These are phyloP conservation scores for Amyloporia xantha DNA, from an alignment of 768 basidiomycete species.

Conservation along the genomic window DNA sequence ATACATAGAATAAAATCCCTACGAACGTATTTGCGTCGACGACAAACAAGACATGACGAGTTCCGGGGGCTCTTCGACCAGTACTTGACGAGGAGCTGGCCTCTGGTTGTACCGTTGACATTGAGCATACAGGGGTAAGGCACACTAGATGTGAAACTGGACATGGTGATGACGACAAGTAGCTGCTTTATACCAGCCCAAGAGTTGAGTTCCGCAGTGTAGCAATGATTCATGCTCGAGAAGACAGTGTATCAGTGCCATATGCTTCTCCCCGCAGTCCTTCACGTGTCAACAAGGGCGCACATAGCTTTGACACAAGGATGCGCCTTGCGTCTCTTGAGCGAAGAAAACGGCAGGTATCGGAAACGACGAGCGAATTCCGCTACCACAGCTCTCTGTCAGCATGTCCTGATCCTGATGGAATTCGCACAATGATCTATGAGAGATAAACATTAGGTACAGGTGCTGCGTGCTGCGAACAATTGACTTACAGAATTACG, in stretches of 20 bases:
- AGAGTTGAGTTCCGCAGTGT: conserved; percentile 1
- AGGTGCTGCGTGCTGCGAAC: too few relatives aligned
- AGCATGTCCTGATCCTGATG: too few relatives aligned
- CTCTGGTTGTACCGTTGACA: neutral
- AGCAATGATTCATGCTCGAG: neutral
- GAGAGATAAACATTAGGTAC: too few relatives aligned
- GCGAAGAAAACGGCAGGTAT: too few relatives aligned
- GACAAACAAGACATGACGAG: conserved; percentile 19
- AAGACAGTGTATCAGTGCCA: neutral
- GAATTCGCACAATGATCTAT: too few relatives aligned
- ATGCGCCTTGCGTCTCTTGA: too few relatives aligned
- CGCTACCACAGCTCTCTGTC: too few relatives aligned
- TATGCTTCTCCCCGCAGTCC: neutral
- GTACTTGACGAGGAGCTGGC: neutral
- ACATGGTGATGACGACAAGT: neutral
- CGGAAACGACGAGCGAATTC: too few relatives aligned
- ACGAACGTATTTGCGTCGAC: conserved; percentile 19
- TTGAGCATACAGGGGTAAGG: neutral
- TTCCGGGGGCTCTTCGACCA: conserved; percentile 12
- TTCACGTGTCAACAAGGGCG: too few relatives aligned
- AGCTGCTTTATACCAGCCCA: neutral
- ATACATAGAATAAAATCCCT: too few relatives aligned
- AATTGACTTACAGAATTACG: too few relatives aligned
- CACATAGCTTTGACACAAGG: too few relatives aligned
- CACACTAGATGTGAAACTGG: neutral